Evolutionary conservation across 768 basidiomycete genomes (phyloP).

Genomic region (Clitopilus hobsonii): DNA sequence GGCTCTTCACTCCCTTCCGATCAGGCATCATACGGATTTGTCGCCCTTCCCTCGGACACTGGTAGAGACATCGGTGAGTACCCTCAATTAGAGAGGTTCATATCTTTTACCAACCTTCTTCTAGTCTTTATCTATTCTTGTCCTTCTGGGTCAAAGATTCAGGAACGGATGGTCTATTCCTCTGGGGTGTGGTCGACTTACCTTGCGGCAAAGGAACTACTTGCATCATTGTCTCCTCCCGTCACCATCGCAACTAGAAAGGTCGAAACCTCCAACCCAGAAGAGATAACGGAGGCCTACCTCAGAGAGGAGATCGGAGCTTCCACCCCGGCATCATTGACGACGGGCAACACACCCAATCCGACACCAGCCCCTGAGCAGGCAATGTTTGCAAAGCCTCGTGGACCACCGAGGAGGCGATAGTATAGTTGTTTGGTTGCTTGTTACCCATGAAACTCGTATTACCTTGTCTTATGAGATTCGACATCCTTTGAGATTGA

Average conservation of each 20-base stretch:
- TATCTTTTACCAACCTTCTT: not conserved
- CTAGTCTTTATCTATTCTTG: conserved; percentile 92
- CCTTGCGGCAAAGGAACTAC: conserved; percentile 48
- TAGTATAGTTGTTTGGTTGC: conserved; percentile 2
- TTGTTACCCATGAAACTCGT: not conserved
- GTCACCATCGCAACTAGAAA: conserved; percentile 48
- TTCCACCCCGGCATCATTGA: not conserved
- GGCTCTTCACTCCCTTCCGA: conserved; percentile 44
- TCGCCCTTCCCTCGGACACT: conserved; percentile 51
- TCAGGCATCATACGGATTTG: conserved; percentile 67
- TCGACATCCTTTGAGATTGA: no score
- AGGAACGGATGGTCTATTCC: conserved; percentile 87
- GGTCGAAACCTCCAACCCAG: conserved; percentile 80
- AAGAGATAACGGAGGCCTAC: conserved; percentile 62
- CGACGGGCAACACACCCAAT: conserved; percentile 14
- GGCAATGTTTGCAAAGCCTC: conserved; percentile 64
- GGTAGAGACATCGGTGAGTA: conserved; percentile 58
- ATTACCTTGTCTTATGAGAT: not conserved
- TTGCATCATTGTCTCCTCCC: conserved; percentile 36
- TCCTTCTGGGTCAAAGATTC: conserved; percentile 75
- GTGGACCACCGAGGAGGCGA: conserved; percentile 51
- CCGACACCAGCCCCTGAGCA: conserved; percentile 19
- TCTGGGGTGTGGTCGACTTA: conserved; percentile 58
- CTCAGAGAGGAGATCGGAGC: conserved; percentile 53
- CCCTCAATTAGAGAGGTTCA: not conserved